A percentile compares a stretch with the other conserved stretches of the same genome.
Conservation (phyloP, 371 early-diverging fungal genomes). For the Mucor indicus region DNA sequence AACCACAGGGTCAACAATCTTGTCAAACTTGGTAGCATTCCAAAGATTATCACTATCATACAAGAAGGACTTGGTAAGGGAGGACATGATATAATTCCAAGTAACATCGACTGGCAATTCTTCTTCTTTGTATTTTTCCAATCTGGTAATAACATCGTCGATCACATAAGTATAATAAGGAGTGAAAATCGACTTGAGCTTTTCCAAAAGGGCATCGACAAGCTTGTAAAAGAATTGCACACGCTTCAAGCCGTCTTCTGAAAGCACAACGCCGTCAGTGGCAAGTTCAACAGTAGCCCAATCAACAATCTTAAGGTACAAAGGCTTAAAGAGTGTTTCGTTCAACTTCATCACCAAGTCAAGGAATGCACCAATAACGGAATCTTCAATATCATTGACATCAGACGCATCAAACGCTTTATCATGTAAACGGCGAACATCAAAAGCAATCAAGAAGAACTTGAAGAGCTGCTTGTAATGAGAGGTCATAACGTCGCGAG, state of each 20-base stretch:
- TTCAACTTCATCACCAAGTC: slow-evolving; percentile 86
- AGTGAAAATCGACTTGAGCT: slow-evolving; percentile 81
- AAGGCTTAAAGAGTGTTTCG: slow-evolving; percentile 90
- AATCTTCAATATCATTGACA: slow-evolving; percentile 62
- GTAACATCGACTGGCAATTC: slow-evolving; percentile 43
- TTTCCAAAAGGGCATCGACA: slow-evolving; percentile 65
- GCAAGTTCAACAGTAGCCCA: slow-evolving; percentile 80
- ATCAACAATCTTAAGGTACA: slow-evolving; percentile 85
- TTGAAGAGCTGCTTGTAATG: slow-evolving; percentile 82
- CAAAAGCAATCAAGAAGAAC: slow-evolving; percentile 72
- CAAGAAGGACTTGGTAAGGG: slow-evolving; percentile 70
- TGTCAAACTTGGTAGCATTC: slow-evolving; percentile 72
- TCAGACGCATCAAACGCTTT: slow-evolving; percentile 23
- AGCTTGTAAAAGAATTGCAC: slow-evolving; percentile 78
- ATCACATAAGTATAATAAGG: slow-evolving; percentile 83
- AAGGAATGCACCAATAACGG: slow-evolving; percentile 72
- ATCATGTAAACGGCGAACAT: slow-evolving; percentile 55
- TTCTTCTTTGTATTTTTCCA: slow-evolving; percentile 50
- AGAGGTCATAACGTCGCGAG: slow-evolving; percentile 62
- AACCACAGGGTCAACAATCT: slow-evolving; percentile 66
- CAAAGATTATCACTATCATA: slow-evolving; percentile 71
- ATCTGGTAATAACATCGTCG: slow-evolving; percentile 63
- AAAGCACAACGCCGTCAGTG: slow-evolving; percentile 22
- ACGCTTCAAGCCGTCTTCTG: slow-evolving; percentile 53
- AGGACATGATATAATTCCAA: slow-evolving; percentile 59